A percentile compares a stretch with the other conserved stretches of the same genome.
Conservation (phyloP, 2,329 filamentous ascomycete genomes). For the Lachnum nothofagi region DNA sequence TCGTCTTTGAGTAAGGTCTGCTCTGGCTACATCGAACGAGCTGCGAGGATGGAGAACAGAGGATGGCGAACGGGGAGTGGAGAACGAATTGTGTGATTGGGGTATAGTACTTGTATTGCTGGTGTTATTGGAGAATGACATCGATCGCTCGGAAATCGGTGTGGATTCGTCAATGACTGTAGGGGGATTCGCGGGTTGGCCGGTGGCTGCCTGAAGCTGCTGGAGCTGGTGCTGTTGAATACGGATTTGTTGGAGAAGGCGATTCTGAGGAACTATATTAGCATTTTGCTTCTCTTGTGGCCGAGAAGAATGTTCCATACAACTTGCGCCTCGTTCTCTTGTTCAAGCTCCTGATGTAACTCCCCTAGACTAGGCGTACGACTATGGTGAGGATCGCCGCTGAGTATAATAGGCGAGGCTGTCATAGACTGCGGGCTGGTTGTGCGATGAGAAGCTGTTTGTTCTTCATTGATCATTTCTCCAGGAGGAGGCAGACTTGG, state of each 20-base stretch:
- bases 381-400: slow-evolving; percentile 55
- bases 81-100: slow-evolving; percentile 37
- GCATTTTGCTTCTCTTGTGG: background rate
- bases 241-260: slow-evolving; percentile 71
- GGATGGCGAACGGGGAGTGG: slow-evolving; percentile 47
- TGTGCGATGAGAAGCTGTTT: slow-evolving; percentile 32
- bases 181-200: slow-evolving; percentile 37
- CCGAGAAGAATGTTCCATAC: slow-evolving; percentile 38
- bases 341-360: slow-evolving; percentile 73
- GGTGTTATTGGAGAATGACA: slow-evolving; percentile 39
- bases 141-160: slow-evolving; percentile 42
- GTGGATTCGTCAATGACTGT: slow-evolving; percentile 37
- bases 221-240: slow-evolving; percentile 68
- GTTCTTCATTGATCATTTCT: slow-evolving; percentile 56
- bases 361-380: slow-evolving; percentile 68
- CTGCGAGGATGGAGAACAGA: slow-evolving; percentile 42
- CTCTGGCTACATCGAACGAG: slow-evolving; percentile 55
- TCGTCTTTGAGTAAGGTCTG: slow-evolving; percentile 47
- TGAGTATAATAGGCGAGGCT: slow-evolving; percentile 40
- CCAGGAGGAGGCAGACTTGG: slow-evolving; percentile 62
- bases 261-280: slow-evolving; percentile 52
- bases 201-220: slow-evolving; percentile 45
- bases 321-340: slow-evolving; percentile 74
- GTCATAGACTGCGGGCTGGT: slow-evolving; percentile 44
- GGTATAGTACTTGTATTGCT: slow-evolving; percentile 33